A percentile compares a stretch with the other conserved stretches of the same genome.
These are phyloP conservation scores for Ustilago trichophora DNA, from an alignment of 1,284 basidiomycete genomes.

Conservation along the genomic window DNA sequence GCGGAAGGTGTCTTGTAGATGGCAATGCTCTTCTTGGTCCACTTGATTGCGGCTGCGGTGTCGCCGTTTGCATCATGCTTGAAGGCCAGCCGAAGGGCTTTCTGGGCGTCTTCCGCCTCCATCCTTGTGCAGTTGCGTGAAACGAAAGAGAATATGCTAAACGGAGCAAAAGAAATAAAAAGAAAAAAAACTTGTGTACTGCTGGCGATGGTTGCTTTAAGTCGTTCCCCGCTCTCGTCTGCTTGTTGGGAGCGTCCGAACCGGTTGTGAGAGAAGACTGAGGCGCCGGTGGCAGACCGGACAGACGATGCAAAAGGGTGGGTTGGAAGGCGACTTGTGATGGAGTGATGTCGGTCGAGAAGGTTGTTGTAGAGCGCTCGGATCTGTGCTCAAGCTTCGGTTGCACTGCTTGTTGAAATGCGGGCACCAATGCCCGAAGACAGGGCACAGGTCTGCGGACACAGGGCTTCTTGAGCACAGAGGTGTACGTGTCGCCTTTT, in stretches of 20 bases:
- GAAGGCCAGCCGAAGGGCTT: constrained; percentile 60
- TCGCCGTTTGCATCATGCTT: constrained; percentile 61
- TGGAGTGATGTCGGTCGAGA: constrained; percentile 1
- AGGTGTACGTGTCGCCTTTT: constrained; percentile 7
- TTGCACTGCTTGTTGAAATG: constrained; percentile 9
- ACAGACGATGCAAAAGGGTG: constrained; percentile 5
- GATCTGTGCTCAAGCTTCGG: constrained; percentile 7
- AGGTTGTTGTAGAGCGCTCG: constrained; percentile 1
- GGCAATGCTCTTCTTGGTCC: constrained; percentile 86
- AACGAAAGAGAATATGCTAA: constrained; percentile 5
- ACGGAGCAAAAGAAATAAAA: too few species aligned
- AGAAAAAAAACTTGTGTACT: not conserved
- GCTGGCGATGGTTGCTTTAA: not conserved
- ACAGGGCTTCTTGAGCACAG: too few species aligned
- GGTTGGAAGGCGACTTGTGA: too few species aligned
- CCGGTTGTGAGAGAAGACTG: not conserved
- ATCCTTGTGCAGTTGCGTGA: too few species aligned
- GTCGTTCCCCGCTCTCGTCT: not conserved
- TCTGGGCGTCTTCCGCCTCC: constrained; percentile 60
- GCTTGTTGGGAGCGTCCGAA: not conserved
- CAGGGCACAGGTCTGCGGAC: not conserved
- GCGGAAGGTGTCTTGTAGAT: constrained; percentile 86
- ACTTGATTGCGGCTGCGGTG: constrained; percentile 75
- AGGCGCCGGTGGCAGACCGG: not conserved
- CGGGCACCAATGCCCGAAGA: constrained; percentile 1